Evolutionary conservation across 2,329 filamentous ascomycete species (phyloP).

Genomic region (Epichloe gansuensis): DNA sequence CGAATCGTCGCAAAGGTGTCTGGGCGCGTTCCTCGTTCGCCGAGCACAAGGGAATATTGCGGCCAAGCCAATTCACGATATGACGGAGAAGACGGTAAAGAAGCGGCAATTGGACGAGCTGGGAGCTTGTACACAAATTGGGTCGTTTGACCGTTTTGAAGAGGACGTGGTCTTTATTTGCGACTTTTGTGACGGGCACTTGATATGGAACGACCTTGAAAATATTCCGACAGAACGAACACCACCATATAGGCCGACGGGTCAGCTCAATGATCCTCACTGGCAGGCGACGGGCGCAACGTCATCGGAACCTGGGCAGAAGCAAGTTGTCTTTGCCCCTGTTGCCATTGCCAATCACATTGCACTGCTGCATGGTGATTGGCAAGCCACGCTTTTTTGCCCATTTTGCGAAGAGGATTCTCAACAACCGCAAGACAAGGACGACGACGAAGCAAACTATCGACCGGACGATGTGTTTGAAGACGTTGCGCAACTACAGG

Average conservation of each 20-base stretch:
- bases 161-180: slow-evolving; percentile 45
- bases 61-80: slow-evolving; percentile 3
- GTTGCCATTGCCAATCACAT: slow-evolving; percentile 47
- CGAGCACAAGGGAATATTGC: slow-evolving; percentile 29
- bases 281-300: slow-evolving; percentile 41
- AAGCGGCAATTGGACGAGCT: slow-evolving; percentile 35
- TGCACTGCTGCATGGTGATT: slow-evolving; percentile 36
- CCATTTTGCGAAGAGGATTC: slow-evolving; percentile 45
- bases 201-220: slow-evolving; percentile 45
- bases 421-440: slow-evolving; percentile 27
- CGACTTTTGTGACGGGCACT: slow-evolving; percentile 49
- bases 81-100: slow-evolving; percentile 23
- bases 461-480: slow-evolving; percentile 39
- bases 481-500: slow-evolving; percentile 35
- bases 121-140: slow-evolving; percentile 36
- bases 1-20: slow-evolving; percentile 35
- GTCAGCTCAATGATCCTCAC: slow-evolving; percentile 21
- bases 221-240: slow-evolving; percentile 36
- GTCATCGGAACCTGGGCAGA: slow-evolving; percentile 29
- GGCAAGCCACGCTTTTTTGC: slow-evolving; percentile 39
- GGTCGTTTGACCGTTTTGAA: slow-evolving; percentile 45
- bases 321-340: slow-evolving; percentile 43
- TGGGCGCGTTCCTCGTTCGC: slow-evolving; percentile 44
- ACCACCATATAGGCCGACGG: slow-evolving; percentile 14
- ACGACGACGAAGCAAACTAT: slow-evolving; percentile 39